Evolutionary conservation across 2,329 filamentous ascomycete genomes (phyloP).

Genomic region (Exophiala sp.): DNA sequence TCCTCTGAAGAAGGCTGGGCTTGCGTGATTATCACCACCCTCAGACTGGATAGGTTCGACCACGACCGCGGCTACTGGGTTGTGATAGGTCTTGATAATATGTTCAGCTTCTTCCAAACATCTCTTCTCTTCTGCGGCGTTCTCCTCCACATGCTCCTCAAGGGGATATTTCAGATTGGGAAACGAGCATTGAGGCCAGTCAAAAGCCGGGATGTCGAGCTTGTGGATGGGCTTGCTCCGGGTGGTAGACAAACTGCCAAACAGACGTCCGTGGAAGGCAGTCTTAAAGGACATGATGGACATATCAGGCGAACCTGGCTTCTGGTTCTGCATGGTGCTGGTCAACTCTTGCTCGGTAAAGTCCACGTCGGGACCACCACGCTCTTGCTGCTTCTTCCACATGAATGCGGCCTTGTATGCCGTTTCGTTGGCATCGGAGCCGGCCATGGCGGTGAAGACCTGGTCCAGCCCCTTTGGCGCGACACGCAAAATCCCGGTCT

Average conservation of each 20-base stretch:
- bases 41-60: constrained; percentile 91
- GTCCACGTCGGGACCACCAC: constrained; percentile 68
- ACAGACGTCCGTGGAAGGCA: constrained; percentile 84
- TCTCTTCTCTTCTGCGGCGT: constrained; percentile 71
- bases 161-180: constrained; percentile 81
- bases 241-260: constrained; percentile 80
- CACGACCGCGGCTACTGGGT: constrained; percentile 73
- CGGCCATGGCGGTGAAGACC: constrained; percentile 84
- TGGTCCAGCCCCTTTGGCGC: constrained; percentile 79
- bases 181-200: constrained; percentile 90
- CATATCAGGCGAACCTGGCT: constrained; percentile 69
- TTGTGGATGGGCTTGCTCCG: constrained; percentile 93
- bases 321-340: constrained; percentile 73
- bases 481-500: constrained; percentile 72
- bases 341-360: constrained; percentile 72
- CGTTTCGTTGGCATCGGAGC: constrained; percentile 88
- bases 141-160: constrained; percentile 70
- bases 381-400: constrained; percentile 75
- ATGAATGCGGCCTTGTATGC: constrained; percentile 96
- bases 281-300: constrained; percentile 86
- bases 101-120: constrained; percentile 78
- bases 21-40: constrained; percentile 91
- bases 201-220: constrained; percentile 86
- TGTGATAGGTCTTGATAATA: constrained; percentile 70
- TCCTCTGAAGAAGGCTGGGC: constrained; percentile 76